Conservation (phyloP, 441 rosid species). For the Viola pubescens region DNA sequence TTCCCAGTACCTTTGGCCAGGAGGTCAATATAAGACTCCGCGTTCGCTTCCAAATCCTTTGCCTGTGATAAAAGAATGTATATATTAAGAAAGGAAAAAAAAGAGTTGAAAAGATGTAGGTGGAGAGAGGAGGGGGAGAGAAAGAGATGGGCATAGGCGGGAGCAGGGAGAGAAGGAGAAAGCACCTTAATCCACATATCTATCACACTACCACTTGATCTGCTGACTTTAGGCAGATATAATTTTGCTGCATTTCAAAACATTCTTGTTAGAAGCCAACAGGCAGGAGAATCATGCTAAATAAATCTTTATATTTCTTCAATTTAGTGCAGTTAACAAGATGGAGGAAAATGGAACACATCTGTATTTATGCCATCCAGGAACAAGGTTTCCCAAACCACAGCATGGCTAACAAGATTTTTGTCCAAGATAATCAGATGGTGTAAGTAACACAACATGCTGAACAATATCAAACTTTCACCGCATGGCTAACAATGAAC, state of each 20-base stretch:
- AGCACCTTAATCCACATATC: constrained; percentile 85
- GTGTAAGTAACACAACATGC: too few species aligned
- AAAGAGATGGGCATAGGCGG: not conserved
- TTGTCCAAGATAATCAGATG: too few species aligned
- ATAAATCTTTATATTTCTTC: not conserved
- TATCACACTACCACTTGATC: constrained; percentile 64
- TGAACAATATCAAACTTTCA: too few species aligned
- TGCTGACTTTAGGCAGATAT: constrained; percentile 63
- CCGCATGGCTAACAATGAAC: too few species aligned
- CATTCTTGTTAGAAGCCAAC: constrained; percentile 11
- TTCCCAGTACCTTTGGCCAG: constrained; percentile 69
- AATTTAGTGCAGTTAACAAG: not conserved
- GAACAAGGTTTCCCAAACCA: too few species aligned
- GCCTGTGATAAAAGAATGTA: constrained; percentile 36
- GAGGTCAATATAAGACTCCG: constrained; percentile 58
- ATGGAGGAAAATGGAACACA: too few species aligned
- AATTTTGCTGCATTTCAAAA: constrained; percentile 54
- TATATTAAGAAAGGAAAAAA: not conserved
- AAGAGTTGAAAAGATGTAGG: not conserved
- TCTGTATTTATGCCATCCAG: too few species aligned
- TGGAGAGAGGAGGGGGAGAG: not conserved
- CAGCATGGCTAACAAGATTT: too few species aligned
- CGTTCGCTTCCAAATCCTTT: constrained; percentile 63
- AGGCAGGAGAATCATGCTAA: not conserved
- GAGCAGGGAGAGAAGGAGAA: not conserved